Base-by-base conservation (phyloP, 2,329 filamentous ascomycete species). In the Shiraia sp. region DNA sequence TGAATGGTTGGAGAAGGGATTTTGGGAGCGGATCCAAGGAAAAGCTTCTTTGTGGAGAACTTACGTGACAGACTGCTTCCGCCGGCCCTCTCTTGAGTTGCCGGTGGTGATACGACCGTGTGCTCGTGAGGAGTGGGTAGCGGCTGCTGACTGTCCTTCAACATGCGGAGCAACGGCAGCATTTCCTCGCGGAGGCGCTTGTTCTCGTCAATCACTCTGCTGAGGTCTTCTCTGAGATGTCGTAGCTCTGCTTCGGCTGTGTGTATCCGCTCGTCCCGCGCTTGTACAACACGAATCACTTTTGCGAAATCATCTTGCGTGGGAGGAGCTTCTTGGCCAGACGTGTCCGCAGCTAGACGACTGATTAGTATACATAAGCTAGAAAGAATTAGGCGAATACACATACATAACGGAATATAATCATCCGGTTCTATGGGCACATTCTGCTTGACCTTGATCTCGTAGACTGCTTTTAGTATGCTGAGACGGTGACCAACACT, bases 401-500 rank as follows among this genome's bases (percentile, higher is more conserved):
- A 42, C 87, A 60, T 85, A 96, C 91, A 93, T 36, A 93, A 77
- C 26, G 93, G 93, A 36, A 96, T 81, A 68, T 96, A 99, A 69
- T 97, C 89, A 61, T 96, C 92, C 48, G 86, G 85, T 65, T 97
- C 92, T 58, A 96, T 81, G 12, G 89, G 87, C 46, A 97, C 82
- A 59, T 95, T 90, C 64, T 96, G 91, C 52, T 90, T 90, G 68
- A 92, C 86, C 75, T 99, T 99, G 63, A 93, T 86, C 64, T 97
- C 91, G 73, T 96, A 97, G 40, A 97, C 90, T 60, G 85, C 91
- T 74, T 96, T 97, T 44, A 99, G 79, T 43, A 99, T 95, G 15
- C 90, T 95, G 59, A 99, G 78, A 46, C 93, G 86, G 73, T 99
- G 93, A 28, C 93, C 93, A 33, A 96, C 90, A 72, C 92, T 97